Conservation (phyloP, 1,284 basidiomycete genomes). For the Phaffia rhodozyma region DNA sequence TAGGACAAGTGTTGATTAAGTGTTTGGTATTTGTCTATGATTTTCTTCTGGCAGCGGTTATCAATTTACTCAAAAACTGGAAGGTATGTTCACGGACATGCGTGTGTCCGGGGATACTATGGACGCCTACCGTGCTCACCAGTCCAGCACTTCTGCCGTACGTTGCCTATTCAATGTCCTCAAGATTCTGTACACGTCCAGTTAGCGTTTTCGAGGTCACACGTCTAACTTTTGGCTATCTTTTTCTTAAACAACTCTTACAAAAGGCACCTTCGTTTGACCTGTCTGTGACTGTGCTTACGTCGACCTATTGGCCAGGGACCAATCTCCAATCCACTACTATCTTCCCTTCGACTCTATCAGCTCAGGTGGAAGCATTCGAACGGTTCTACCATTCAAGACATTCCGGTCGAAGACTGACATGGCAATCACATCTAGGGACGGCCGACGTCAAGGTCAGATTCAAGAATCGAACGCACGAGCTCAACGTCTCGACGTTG, state of each 20-base stretch:
- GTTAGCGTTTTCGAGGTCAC: slow-evolving; percentile 3
- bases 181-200: not conserved
- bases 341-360: slow-evolving; percentile 52
- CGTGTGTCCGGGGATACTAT: slow-evolving; percentile 75
- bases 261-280: slow-evolving; percentile 57
- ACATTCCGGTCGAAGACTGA: slow-evolving; percentile 79
- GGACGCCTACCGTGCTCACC: slow-evolving; percentile 54
- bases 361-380: slow-evolving; percentile 58
- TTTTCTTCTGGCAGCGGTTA: slow-evolving; percentile 47
- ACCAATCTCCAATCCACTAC: slow-evolving; percentile 45
- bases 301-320: slow-evolving; percentile 79
- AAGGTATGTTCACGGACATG: slow-evolving; percentile 99
- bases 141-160: slow-evolving; percentile 37
- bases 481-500: slow-evolving; percentile 86
- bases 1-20: not conserved
- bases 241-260: not conserved
- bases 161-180: not conserved
- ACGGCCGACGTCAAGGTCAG: slow-evolving; percentile 76
- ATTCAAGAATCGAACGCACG: slow-evolving; percentile 72
- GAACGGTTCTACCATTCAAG: slow-evolving; percentile 80
- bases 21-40: not conserved
- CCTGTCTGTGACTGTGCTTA: slow-evolving; percentile 76
- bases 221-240: not conserved
- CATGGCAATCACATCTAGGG: slow-evolving; percentile 89
- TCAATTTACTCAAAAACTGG: slow-evolving; percentile 94